Evolutionary conservation across 352 stramenopile genomes (phyloP), one percentile per base, ranked within the genome.

Genomic region (Phytopythium montanum): DNA sequence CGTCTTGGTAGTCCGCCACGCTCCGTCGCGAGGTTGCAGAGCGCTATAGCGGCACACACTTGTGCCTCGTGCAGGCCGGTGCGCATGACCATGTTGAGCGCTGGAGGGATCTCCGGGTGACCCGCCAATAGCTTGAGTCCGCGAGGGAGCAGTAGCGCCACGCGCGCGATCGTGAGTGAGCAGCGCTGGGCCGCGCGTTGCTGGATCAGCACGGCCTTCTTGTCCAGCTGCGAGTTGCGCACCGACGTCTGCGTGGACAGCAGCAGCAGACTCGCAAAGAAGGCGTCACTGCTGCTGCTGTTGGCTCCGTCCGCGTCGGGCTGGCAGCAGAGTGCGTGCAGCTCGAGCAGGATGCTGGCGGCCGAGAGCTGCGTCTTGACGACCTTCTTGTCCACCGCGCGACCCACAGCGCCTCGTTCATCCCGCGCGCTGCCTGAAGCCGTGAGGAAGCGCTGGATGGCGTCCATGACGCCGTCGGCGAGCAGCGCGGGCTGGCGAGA

Each of bases 21-120:
- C 64, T 90, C 77, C 3, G 73, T 80, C 28, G 85, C 85, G 16
- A 96, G 62, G 65, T 96, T 95, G 54, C 88, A 95, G n/a, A 96
- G 67, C 33, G 81, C 85, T 45, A 94, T 81, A 28, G 86, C 86
- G 1, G 83, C 84, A 56, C 81, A 95, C n/a, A 94, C 68, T 28
- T 96, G 87, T 6, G 86, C 85, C 36, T 92, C 81, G 48, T 92
- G 81, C 21, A 92, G 77, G 5, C 84, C 86, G 9, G 81, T 92
- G 16, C 88, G 83, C 86, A 95, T 94, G 70, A 95, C 78, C 28
- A 75, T 75, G 49, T 94, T 94, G 12, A 95, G 62, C 26, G 82
- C 81, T 7, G 81, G 73, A 7, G 83, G 70, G 28, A 92, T 76
- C 26, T 90, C 78, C 25, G 60, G 26, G 53, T 85, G 63, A 5